Conservation (phyloP, 2,329 filamentous ascomycete species). For the Pestalotiopsis sp. region DNA sequence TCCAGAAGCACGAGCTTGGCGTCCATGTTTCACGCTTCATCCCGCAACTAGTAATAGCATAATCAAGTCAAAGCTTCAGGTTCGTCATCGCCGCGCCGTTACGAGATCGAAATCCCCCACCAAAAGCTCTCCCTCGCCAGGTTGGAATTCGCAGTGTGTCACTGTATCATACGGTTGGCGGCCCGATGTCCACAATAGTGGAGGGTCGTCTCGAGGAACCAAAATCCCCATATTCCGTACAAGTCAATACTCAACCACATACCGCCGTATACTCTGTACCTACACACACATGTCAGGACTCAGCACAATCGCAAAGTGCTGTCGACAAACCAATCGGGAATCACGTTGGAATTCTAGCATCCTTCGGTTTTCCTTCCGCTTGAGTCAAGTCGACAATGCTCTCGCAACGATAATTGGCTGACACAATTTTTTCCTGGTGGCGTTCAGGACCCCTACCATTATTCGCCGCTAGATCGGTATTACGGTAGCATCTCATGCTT, state of each 20-base stretch:
- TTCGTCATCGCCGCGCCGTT: constrained; percentile 13
- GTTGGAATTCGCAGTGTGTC: not conserved
- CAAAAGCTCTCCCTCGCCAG: not conserved
- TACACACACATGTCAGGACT: not conserved
- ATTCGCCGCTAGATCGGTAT: not conserved
- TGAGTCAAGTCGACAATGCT: not conserved
- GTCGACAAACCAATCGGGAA: not conserved
- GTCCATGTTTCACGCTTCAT: constrained; percentile 10
- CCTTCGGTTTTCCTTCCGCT: not conserved
- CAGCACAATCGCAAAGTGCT: not conserved
- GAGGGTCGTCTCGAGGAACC: not conserved
- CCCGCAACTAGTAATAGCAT: not conserved
- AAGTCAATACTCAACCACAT: not conserved
- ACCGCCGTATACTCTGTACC: not conserved
- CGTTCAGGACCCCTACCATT: not conserved
- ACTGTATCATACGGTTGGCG: not conserved
- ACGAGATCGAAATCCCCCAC: not conserved
- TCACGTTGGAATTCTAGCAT: not conserved
- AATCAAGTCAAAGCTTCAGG: constrained; percentile 7
- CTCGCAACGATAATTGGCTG: not conserved
- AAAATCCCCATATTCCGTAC: not conserved
- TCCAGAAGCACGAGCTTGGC: constrained; percentile 10
- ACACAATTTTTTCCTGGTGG: not conserved
- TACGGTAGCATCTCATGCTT: not conserved
- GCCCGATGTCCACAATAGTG: not conserved